Percentiles rank a stretch among this genome's conserved stretches.
These are phyloP conservation scores for Effrenium voratum DNA, from an alignment of 73 alveolate genomes.

Conservation along the genomic window DNA sequence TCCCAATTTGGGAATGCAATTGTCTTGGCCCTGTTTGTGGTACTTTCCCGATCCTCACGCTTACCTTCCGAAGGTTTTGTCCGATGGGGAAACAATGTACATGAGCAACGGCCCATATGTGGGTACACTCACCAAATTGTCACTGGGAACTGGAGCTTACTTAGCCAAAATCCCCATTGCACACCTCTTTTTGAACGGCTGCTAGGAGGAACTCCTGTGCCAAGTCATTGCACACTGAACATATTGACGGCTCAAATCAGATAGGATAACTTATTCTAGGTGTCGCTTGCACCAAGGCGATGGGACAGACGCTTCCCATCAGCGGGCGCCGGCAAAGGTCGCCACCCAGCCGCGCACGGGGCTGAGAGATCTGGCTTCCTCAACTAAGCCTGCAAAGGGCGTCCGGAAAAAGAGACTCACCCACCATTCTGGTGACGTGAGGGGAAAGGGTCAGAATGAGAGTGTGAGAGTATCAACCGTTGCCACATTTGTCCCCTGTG, in stretches of 20 bases:
- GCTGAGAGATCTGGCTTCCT: not conserved
- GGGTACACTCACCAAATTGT: not conserved
- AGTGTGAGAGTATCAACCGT: not conserved
- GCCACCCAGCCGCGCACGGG: conserved; percentile 39
- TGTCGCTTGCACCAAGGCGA: not conserved
- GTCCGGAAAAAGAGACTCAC: not conserved
- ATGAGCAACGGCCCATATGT: not conserved
- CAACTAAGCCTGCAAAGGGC: no score
- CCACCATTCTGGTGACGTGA: not conserved
- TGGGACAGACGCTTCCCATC: conserved; percentile 11
- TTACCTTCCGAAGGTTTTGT: no score
- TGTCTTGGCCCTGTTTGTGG: not conserved
- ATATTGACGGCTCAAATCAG: not conserved
- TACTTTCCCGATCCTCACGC: no score
- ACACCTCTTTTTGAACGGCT: not conserved
- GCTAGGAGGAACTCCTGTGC: not conserved
- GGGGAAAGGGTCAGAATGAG: not conserved
- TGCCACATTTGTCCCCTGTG: not conserved
- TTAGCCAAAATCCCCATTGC: not conserved
- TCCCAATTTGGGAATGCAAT: not conserved
- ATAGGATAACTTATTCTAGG: not conserved
- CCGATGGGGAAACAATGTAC: no score
- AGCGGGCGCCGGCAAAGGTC: not conserved
- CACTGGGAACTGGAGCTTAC: not conserved
- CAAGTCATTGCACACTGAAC: not conserved